Evolutionary conservation across 2,329 filamentous ascomycete genomes (phyloP).

Genomic region (Verticillium nubilum): DNA sequence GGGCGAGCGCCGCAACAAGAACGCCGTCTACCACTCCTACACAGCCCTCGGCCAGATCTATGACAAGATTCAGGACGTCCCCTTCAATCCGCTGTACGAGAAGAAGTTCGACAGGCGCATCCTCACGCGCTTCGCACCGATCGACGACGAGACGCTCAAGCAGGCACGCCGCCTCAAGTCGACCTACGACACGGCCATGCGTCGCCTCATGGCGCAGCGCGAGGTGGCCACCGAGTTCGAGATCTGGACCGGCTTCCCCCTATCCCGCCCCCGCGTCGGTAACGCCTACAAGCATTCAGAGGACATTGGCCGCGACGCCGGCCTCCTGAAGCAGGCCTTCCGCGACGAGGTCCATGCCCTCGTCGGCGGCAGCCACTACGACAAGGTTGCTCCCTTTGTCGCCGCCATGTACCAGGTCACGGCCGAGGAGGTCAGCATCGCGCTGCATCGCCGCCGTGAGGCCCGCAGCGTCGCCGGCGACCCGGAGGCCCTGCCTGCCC

Average conservation of each 20-base stretch:
- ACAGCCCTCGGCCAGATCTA: conserved; percentile 79
- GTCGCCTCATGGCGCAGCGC: conserved; percentile 78
- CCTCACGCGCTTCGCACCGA: conserved; percentile 52
- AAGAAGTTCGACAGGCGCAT: conserved; percentile 73
- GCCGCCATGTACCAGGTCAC: conserved; percentile 88
- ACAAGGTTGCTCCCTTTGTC: conserved; percentile 66
- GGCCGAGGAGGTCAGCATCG: conserved; percentile 59
- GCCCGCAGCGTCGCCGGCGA: not conserved
- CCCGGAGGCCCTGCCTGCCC: not conserved
- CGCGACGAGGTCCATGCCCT: conserved; percentile 59
- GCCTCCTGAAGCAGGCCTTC: conserved; percentile 63
- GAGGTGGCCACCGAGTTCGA: conserved; percentile 87
- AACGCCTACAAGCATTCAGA: conserved; percentile 85
- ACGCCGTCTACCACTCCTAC: conserved; percentile 55
- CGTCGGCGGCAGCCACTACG: conserved; percentile 54
- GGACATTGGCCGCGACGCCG: conserved; percentile 65
- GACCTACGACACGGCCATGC: conserved; percentile 72
- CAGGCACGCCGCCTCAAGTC: conserved; percentile 63
- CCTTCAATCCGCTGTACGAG: conserved; percentile 69
- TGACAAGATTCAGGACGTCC: conserved; percentile 61
- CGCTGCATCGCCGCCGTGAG: conserved; percentile 31
- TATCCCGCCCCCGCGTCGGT: conserved; percentile 66
- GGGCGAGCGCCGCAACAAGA: conserved; percentile 53
- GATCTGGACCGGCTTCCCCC: conserved; percentile 79
- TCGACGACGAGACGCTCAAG: conserved; percentile 46